A percentile compares a stretch with the other conserved stretches of the same genome.
Conservation (phyloP, 78 protist species). For the Dictyostelium brefeldianum region DNA sequence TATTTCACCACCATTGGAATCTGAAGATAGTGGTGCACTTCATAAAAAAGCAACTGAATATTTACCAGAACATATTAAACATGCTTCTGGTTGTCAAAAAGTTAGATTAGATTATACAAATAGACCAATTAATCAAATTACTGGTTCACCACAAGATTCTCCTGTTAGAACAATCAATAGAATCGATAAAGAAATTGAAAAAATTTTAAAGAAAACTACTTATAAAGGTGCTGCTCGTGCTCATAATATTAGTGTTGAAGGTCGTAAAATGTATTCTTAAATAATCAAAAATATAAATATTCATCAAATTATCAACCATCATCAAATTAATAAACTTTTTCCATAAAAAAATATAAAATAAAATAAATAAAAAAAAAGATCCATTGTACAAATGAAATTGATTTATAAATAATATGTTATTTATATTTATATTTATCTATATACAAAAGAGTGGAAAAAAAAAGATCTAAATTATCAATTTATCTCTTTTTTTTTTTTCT, state of each 20-base stretch:
- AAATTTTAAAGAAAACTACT: constrained; percentile 30
- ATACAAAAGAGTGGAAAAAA: too few species aligned
- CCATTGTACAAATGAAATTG: too few species aligned
- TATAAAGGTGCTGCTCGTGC: constrained; percentile 49
- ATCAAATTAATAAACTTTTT: too few species aligned
- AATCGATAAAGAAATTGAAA: constrained; percentile 62
- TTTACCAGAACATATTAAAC: constrained; percentile 67
- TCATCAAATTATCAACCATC: too few species aligned
- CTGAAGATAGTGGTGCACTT: not conserved
- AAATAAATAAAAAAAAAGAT: not conserved
- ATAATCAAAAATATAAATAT: too few species aligned
- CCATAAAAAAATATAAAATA: too few species aligned
- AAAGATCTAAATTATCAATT: too few species aligned
- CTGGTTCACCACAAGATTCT: constrained; percentile 11
- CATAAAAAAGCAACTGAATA: constrained; percentile 38
- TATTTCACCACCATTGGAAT: not conserved
- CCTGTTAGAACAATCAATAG: constrained; percentile 35
- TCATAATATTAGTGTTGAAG: constrained; percentile 42
- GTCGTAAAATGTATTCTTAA: constrained; percentile 12
- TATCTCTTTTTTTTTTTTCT: not conserved
- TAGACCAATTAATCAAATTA: not conserved
- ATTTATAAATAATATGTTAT: too few species aligned
- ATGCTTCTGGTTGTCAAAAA: constrained; percentile 39
- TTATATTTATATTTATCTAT: too few species aligned
- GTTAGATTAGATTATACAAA: constrained; percentile 17